Base-by-base conservation (phyloP, 2,329 filamentous ascomycete genomes). In the Pestalotiopsis sp. region DNA sequence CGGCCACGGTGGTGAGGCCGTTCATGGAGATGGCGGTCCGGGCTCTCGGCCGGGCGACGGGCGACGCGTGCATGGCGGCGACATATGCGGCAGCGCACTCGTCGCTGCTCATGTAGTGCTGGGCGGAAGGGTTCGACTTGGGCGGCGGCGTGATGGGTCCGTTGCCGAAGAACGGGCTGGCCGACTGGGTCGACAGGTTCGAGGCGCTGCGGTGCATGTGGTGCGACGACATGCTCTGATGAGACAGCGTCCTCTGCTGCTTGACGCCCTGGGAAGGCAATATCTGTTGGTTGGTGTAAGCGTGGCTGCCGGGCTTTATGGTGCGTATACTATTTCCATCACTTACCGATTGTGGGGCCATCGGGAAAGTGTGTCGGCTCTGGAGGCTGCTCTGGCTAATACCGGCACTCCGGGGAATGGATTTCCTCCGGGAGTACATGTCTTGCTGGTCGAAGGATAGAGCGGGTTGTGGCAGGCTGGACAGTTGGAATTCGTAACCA, bases 141-240 rank as follows among this genome's bases (percentile, higher is more conserved):
- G 77, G 72, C 56, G 78, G 78, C 45, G 78, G 78, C 3, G 81
- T 78, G 71, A 82, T 76, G 67, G 78, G 77, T 61, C 75, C 75
- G 41, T 75, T 78, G 72, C 71, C 75, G 69, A 77, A 77, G 67
- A 84, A 84, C 45, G 83, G 81, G 61, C 80, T 76, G 52, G 75
- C 80, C 36, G 79, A 77, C 64, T 74, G 77, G 31, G 81, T 79
- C 11, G 83, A 83, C 40, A 79, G 77, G 71, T 78, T 82, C 52
- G 84, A 86, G 14, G 77, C 75, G 66, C 78, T 81, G 68, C 84
- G 83, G 72, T 80, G 79, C 84, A 86, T 86, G 70, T 77, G 76
- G 38, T 80, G 78, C 1, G 79, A 76, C 9, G 76, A 70, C 13
- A 76, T 72, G 7, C 67, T 64, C 67, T 81, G 77, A 63, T 79